Percentiles rank a stretch among this genome's conserved stretches.
These are phyloP conservation scores for Didymella exigua DNA, from an alignment of 2,329 filamentous ascomycete genomes.

Conservation along the genomic window DNA sequence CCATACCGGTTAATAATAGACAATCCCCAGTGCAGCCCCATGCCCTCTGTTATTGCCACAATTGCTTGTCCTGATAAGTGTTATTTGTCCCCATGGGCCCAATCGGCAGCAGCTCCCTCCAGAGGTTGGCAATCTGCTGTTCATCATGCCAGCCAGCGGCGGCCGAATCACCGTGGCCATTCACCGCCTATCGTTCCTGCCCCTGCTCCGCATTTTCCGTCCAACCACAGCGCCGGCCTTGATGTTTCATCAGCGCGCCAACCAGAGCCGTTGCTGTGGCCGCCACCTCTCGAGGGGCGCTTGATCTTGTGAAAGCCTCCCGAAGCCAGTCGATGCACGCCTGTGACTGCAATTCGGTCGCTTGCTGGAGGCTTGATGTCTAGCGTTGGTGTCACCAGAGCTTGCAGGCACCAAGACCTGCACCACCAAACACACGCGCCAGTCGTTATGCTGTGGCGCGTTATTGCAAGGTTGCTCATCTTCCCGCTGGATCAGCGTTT, in stretches of 20 bases:
- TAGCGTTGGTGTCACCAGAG: constrained; percentile 11
- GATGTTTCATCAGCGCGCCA: constrained; percentile 15
- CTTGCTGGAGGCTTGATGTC: constrained; percentile 11
- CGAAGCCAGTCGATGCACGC: constrained; percentile 5
- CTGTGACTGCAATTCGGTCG: constrained; percentile 9
- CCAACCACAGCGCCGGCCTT: constrained; percentile 8
- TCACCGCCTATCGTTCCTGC: constrained; percentile 18
- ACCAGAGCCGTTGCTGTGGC: constrained; percentile 13
- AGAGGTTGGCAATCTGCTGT: constrained; percentile 13
- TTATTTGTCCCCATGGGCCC: constrained; percentile 1
- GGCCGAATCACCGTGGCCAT: constrained; percentile 3
- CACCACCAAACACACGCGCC: constrained; percentile 1
- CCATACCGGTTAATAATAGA: constrained; percentile 18
- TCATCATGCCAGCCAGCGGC: constrained; percentile 2
- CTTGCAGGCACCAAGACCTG: neutral
- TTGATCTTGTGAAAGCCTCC: constrained; percentile 14
- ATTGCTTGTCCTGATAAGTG: constrained; percentile 10
- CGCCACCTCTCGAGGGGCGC: constrained; percentile 12
- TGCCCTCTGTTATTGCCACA: constrained; percentile 6
- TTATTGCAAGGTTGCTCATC: constrained; percentile 3
- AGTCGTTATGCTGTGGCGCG: neutral
- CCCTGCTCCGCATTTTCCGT: constrained; percentile 11
- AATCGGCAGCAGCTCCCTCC: constrained; percentile 2
- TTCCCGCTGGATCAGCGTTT: neutral
- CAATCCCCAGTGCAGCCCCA: constrained; percentile 2